Evolutionary conservation across 805 yeast genomes (phyloP), one percentile per base, ranked within the genome.

Genomic region (Huiozyma sinensis): DNA sequence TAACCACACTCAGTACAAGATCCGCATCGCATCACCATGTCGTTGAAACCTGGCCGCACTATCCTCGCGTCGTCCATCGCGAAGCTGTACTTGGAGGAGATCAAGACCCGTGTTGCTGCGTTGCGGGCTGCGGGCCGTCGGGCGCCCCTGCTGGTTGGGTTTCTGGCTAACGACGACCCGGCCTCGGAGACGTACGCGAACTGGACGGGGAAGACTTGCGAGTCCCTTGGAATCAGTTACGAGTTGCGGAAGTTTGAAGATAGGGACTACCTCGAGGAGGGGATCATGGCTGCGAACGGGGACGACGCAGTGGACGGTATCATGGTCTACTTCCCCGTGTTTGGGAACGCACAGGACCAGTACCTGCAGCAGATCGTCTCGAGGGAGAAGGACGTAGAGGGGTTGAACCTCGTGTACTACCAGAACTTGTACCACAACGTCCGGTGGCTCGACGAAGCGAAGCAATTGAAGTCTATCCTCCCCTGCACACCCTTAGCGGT

Each of bases 401-500:
- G 98, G 2, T 70, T 92, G 55, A 86, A 89, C 60, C 92, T 87
- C 67, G 68, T 81, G 55, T 92, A 88, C 65, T 81, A 90, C 65
- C 94, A 87, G 63, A 92, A 92, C 68, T 77, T 92, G 78, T 92
- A 92, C 64, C 97, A 92, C 65, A 92, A 92, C 61, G 73, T 85
- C 33, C 75, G 98, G 57, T 90, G 70, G 59, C 68, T 92, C 57
- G 97, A 92, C 60, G 76, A 76, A n/a, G 68, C 67, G 33, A 69
- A 77, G 50, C 67, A 71, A 43, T 75, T 77, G 63, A 92, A 92
- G 67, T 82, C 94, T 7, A 87, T 92, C 47, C 69, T 92, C 53
- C 98, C 98, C 1, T 92, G 98, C 65, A 92, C 98, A 2, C 97
- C 98, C 5, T 70, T 92, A 50, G 97, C 97, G 1, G 75, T 87